Evolutionary conservation across 139 green algal species (phyloP).

Genomic region (Mychonastes homosphaera): DNA sequence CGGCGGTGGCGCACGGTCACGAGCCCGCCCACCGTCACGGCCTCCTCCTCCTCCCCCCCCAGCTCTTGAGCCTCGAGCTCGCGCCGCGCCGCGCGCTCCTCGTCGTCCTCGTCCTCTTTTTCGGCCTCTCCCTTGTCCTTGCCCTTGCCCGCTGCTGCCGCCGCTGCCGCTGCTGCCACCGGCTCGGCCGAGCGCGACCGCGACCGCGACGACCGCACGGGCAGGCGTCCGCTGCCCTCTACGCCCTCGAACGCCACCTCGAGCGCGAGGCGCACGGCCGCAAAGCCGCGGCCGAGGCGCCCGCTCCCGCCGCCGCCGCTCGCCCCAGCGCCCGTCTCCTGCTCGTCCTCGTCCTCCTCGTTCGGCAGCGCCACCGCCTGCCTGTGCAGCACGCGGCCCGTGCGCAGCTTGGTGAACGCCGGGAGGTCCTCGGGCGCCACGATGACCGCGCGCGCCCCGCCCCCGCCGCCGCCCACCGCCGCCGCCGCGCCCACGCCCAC

Average conservation of each 20-base stretch:
- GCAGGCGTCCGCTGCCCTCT: slow-evolving; percentile 28
- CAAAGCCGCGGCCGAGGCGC: slow-evolving; percentile 54
- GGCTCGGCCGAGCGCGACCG: slow-evolving; percentile 11
- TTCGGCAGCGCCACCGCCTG: slow-evolving; percentile 31
- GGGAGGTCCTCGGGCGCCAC: slow-evolving; percentile 81
- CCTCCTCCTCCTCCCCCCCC: slow-evolving; percentile 9
- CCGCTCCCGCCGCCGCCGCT: too few relatives aligned
- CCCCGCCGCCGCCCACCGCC: slow-evolving; percentile 56
- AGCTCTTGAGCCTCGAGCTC: background rate
- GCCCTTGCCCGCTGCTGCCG: slow-evolving; percentile 7
- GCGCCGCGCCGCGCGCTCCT: slow-evolving; percentile 8
- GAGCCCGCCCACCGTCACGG: slow-evolving; percentile 33
- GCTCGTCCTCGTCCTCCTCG: background rate
- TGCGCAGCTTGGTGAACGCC: slow-evolving; percentile 74
- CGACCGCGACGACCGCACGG: background rate
- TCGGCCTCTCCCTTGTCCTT: slow-evolving; percentile 1
- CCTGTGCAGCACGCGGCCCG: slow-evolving; percentile 60
- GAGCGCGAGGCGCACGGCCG: slow-evolving; percentile 57
- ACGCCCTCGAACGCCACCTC: slow-evolving; percentile 87
- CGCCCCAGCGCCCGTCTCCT: too few relatives aligned
- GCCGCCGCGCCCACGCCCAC: background rate
- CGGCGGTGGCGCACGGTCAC: slow-evolving; percentile 27
- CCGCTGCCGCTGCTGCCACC: slow-evolving; percentile 29
- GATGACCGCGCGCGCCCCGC: slow-evolving; percentile 21
- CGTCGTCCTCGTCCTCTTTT: background rate